Base-by-base conservation (phyloP, 1,284 basidiomycete genomes). In the Cutaneotrichosporon mucoides region DNA sequence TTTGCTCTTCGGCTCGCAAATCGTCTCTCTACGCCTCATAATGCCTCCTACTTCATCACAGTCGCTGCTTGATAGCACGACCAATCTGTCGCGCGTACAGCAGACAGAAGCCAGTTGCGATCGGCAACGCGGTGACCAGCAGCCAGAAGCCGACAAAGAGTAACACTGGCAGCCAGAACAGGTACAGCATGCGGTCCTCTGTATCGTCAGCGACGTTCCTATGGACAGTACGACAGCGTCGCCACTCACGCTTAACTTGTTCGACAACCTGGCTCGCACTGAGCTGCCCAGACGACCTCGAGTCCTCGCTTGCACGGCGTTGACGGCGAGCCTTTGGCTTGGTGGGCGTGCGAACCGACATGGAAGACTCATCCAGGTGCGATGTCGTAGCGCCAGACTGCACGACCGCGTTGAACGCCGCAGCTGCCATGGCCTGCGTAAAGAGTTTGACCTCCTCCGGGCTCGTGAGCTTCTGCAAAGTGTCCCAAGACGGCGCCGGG, bases 131-230 rank as follows among this genome's bases (percentile, higher is more conserved):
- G 6, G 73, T 70, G 51, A 76, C 72, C 5, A 73, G 53, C n/a
- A 75, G 60, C 75, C 75, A 76, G 54, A 76, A 76, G 13, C 73
- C 73, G 11, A 76, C 71, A 53, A 76, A 76, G 10, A 74, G 68
- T 37, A 96, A 81, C 65, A 94, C 90, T 3, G 93, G 93, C 66
- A 96, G 83, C 93, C 93, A 97, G 82, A 97, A 96, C 58, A 90
- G 79, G 53, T 93, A 78, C 51, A 97, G 84, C 93, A 97, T 96
- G 50, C 86, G 86, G 76, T 97, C 92, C 76, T 90, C 92, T 90
- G 69, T 67, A 53, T 47, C 12, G 54, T 59, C 46, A 59, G 57
- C 53, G 3, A 33, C 46, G 34, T 12, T 3, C 40, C 9, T 45
- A 42, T 49, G 24, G 24, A 24, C 24, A 24, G 24, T 24, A 24